These are phyloP conservation scores for Kregervanrija fluxuum DNA, from an alignment of 805 yeast species.

Conservation along the genomic window DNA sequence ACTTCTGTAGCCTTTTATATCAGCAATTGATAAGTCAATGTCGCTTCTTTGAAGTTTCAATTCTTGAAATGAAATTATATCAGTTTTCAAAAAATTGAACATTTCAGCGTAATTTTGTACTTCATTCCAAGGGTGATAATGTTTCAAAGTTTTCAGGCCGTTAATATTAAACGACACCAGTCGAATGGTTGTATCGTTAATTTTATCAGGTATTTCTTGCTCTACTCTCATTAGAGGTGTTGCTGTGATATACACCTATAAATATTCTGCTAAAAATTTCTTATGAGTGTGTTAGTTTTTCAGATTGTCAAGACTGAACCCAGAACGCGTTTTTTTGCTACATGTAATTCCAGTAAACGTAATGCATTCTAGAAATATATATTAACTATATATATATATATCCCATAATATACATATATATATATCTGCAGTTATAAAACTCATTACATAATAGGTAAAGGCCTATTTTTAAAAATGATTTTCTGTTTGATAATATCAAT, in stretches of 20 bases:
- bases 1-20: slow-evolving; percentile 51
- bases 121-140: slow-evolving; percentile 79
- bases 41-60: slow-evolving; percentile 57
- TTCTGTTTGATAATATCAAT: slow-evolving; percentile 54
- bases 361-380: neutral
- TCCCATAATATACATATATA: slow-evolving; percentile 3
- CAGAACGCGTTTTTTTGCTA: neutral
- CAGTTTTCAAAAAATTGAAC: slow-evolving; percentile 54
- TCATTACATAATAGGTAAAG: slow-evolving; percentile 66
- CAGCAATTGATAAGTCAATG: slow-evolving; percentile 28
- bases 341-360: neutral
- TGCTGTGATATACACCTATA: too few relatives aligned
- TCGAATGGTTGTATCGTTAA: slow-evolving; percentile 10
- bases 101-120: slow-evolving; percentile 34
- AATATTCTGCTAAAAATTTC: too few relatives aligned
- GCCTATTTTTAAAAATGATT: slow-evolving; percentile 58
- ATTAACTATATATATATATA: neutral
- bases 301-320: too few relatives aligned
- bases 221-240: neutral
- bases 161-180: slow-evolving; percentile 68
- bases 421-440: neutral
- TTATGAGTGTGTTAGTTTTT: too few relatives aligned
- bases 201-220: slow-evolving; percentile 8
- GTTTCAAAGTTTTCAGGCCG: slow-evolving; percentile 72
- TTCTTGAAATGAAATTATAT: slow-evolving; percentile 83